Evolutionary conservation across 176 grass and related monocot genomes (phyloP).

Genomic region (Carex cristatella): DNA sequence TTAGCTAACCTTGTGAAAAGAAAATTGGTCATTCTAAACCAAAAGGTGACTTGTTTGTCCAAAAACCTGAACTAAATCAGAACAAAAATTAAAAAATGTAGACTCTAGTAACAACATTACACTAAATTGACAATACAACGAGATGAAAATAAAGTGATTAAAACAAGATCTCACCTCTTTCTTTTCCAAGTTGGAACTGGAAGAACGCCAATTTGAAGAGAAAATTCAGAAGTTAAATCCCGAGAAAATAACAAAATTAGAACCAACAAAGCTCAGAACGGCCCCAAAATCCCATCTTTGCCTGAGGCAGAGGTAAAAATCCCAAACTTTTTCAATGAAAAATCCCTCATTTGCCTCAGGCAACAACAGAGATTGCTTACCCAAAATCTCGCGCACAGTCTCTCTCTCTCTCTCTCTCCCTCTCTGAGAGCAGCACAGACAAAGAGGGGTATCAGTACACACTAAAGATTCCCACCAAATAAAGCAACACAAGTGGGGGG

Average conservation of each 20-base stretch:
- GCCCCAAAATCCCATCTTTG: not conserved
- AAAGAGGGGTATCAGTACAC: slow-evolving; percentile 14
- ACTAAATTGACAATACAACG: slow-evolving; percentile 9
- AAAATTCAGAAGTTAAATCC: slow-evolving; percentile 3
- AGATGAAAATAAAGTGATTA: not conserved
- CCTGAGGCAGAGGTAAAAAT: not conserved
- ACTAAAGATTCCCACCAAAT: slow-evolving; percentile 27
- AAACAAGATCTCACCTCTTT: slow-evolving; percentile 7
- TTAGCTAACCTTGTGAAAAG: not conserved
- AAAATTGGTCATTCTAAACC: slow-evolving; percentile 7
- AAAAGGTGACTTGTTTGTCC: not conserved
- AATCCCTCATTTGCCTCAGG: slow-evolving; percentile 2
- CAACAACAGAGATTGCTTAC: not conserved
- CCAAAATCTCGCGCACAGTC: not conserved
- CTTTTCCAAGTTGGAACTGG: not conserved
- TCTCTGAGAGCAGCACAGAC: not conserved
- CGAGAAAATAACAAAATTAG: not conserved
- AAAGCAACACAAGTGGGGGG: slow-evolving; percentile 21
- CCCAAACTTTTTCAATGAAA: not conserved
- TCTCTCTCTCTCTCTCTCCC: not conserved
- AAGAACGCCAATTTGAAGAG: slow-evolving; percentile 2
- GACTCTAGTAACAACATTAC: not conserved
- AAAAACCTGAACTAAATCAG: not conserved
- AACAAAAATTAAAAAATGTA: slow-evolving; percentile 8
- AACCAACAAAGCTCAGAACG: slow-evolving; percentile 5